Evolutionary conservation across 805 yeast genomes (phyloP).

Genomic region (Candida railenensis): DNA sequence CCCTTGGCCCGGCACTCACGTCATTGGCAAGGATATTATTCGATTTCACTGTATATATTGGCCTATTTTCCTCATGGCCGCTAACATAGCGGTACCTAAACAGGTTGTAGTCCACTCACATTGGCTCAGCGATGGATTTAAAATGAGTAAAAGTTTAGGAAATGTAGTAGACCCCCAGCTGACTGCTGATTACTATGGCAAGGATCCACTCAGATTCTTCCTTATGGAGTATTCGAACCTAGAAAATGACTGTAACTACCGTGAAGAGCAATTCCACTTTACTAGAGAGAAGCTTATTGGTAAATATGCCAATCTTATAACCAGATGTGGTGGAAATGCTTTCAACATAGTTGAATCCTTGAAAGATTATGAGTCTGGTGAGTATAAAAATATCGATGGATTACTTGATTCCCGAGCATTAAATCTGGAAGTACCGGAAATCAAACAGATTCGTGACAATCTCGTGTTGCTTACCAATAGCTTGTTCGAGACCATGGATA

Average conservation of each 20-base stretch:
- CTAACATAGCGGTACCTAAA: conserved; percentile 65
- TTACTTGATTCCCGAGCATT: conserved; percentile 12
- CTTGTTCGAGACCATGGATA: conserved; percentile 40
- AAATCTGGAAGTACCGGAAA: conserved; percentile 11
- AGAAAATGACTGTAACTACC: conserved; percentile 77
- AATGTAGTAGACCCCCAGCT: conserved; percentile 90
- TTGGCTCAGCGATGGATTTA: conserved; percentile 86
- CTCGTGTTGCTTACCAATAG: conserved; percentile 32
- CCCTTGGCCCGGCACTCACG: conserved; percentile 72
- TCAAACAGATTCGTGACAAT: conserved; percentile 14
- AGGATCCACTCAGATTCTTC: conserved; percentile 74
- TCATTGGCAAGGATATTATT: conserved; percentile 89
- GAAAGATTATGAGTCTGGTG: conserved; percentile 18
- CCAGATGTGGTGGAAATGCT: conserved; percentile 69
- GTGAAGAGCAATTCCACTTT: conserved; percentile 50
- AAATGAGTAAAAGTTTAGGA: conserved; percentile 92
- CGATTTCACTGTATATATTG: conserved; percentile 90
- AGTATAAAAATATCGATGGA: conserved; percentile 21
- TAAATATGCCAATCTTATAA: conserved; percentile 77
- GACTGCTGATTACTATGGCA: conserved; percentile 61
- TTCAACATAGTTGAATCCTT: conserved; percentile 56
- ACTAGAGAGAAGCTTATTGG: conserved; percentile 70
- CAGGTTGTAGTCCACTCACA: conserved; percentile 89
- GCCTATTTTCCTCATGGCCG: conserved; percentile 91
- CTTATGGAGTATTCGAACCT: conserved; percentile 73